Conservation (phyloP, 805 yeast genomes). For the Saturnispora ahearnii region DNA sequence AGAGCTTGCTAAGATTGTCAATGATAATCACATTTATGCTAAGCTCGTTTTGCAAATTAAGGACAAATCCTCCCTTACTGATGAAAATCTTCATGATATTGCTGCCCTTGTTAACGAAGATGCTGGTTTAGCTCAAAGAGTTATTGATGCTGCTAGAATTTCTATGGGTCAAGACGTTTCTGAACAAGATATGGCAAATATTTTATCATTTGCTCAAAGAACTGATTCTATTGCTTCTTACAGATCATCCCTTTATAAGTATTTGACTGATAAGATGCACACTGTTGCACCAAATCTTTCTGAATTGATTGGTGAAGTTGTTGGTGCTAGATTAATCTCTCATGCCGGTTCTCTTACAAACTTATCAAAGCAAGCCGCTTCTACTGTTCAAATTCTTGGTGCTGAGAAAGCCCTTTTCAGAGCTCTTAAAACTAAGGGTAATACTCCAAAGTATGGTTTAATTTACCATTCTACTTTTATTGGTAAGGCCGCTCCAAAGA, state of each 20-base stretch:
- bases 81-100: constrained; percentile 78
- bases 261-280: constrained; percentile 92
- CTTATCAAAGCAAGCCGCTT: constrained; percentile 96
- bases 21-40: constrained; percentile 84
- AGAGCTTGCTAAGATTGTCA: constrained; percentile 83
- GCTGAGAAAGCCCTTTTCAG: constrained; percentile 96
- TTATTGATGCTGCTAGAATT: constrained; percentile 90
- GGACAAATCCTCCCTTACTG: constrained; percentile 77
- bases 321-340: constrained; percentile 96
- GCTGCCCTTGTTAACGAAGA: constrained; percentile 88
- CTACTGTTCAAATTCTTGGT: constrained; percentile 96
- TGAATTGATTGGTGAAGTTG: constrained; percentile 96
- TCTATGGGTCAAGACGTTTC: constrained; percentile 99
- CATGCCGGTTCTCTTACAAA: constrained; percentile 97
- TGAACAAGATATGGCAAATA: constrained; percentile 89
- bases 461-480: constrained; percentile 92
- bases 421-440: constrained; percentile 93
- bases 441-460: constrained; percentile 93
- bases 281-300: constrained; percentile 96
- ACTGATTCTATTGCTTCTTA: constrained; percentile 88
- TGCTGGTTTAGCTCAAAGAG: constrained; percentile 83
- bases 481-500: constrained; percentile 89
- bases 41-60: constrained; percentile 70
- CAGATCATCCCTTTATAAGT: constrained; percentile 73
- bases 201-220: constrained; percentile 84